Conservation (phyloP, 257 asterid species). For the Craterostigma plantagineum region DNA sequence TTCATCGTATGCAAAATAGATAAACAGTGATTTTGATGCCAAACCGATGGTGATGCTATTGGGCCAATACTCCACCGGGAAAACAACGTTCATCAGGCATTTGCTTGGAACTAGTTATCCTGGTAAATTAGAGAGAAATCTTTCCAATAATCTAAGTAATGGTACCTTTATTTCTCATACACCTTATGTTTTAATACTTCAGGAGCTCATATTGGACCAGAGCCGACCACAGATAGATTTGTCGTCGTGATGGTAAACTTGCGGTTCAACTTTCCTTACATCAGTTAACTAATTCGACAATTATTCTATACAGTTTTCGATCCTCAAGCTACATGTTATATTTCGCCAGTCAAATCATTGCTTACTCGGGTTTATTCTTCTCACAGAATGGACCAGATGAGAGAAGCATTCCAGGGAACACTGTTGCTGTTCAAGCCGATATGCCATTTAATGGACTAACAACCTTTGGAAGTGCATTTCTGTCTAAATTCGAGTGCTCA, state of each 20-base stretch:
- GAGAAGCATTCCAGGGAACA: constrained; percentile 93
- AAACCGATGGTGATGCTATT: constrained; percentile 98
- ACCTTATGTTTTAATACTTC: constrained; percentile 3
- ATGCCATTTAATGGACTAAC: constrained; percentile 92
- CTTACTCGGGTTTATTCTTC: no score
- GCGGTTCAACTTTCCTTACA: constrained; percentile 4
- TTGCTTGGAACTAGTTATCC: constrained; percentile 74
- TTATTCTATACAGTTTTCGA: neutral
- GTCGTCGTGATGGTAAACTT: constrained; percentile 82
- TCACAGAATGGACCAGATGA: constrained; percentile 82
- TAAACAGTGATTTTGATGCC: constrained; percentile 90
- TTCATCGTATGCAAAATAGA: constrained; percentile 14
- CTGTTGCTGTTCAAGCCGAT: constrained; percentile 92
- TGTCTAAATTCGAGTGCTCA: constrained; percentile 91
- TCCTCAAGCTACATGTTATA: no score
- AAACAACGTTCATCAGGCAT: constrained; percentile 93
- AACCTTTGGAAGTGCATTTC: constrained; percentile 75
- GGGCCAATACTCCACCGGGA: constrained; percentile 98
- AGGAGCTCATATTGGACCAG: constrained; percentile 99
- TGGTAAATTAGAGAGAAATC: constrained; percentile 19
- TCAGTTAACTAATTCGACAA: no score
- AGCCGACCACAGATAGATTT: constrained; percentile 98
- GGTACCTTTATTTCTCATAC: constrained; percentile 3
- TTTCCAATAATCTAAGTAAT: constrained; percentile 2
- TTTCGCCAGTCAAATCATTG: no score